Conservation (phyloP, 2,329 filamentous ascomycete genomes). For the Zymoseptoria ardabiliae region DNA sequence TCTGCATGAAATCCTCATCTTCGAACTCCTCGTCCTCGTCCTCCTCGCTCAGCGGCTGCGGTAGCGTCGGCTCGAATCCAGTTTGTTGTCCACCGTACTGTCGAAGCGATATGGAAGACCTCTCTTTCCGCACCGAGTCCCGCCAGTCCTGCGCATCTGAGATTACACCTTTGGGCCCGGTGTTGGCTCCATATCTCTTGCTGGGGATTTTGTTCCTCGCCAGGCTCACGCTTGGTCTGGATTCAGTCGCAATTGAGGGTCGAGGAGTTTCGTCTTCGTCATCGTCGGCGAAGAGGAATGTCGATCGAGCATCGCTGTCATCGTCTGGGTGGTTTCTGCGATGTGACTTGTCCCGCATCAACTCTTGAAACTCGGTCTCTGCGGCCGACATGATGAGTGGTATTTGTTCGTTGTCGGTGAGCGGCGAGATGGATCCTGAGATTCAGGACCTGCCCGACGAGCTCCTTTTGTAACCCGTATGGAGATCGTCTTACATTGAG, state of each 20-base stretch:
- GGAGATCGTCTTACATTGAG: background rate
- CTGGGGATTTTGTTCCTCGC: slow-evolving; percentile 43
- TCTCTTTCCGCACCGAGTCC: slow-evolving; percentile 21
- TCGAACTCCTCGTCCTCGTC: slow-evolving; percentile 55
- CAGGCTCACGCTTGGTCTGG: slow-evolving; percentile 42
- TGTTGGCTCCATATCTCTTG: slow-evolving; percentile 61
- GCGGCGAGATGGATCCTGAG: background rate
- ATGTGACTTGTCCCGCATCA: slow-evolving; percentile 41
- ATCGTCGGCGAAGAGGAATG: slow-evolving; percentile 40
- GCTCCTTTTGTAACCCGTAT: background rate
- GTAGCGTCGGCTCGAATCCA: background rate
- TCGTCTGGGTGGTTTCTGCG: slow-evolving; percentile 43
- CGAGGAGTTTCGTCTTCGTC: slow-evolving; percentile 21
- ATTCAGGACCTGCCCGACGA: background rate
- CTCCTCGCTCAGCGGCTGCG: slow-evolving; percentile 31
- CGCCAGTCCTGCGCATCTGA: slow-evolving; percentile 71
- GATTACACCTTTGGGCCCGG: slow-evolving; percentile 80
- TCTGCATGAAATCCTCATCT: slow-evolving; percentile 72
- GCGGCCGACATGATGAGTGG: slow-evolving; percentile 38
- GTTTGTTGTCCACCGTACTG: background rate
- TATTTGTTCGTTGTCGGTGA: background rate
- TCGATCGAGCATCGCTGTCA: slow-evolving; percentile 35
- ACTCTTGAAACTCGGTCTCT: slow-evolving; percentile 46
- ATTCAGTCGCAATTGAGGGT: slow-evolving; percentile 39
- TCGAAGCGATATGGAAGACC: background rate